phyloP scores from a whole-genome alignment of 2,329 filamentous ascomycete species.

The Alternaria burnsii region DNA sequence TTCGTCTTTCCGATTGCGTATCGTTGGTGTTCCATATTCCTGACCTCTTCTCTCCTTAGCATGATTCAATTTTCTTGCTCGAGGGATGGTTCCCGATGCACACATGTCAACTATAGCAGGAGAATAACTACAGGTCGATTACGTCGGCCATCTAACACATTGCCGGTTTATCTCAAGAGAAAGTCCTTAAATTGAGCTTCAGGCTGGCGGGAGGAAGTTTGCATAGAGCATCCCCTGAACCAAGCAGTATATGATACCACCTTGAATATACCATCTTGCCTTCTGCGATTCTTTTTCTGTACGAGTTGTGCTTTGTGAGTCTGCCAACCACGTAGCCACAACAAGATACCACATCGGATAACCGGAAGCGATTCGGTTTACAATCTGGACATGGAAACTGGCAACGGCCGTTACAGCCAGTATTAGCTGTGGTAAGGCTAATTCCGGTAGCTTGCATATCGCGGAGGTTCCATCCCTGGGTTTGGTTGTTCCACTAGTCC shows the following conservation, averaged over 20 bases:
- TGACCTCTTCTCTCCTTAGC: background rate
- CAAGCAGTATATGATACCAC: conserved; percentile 81
- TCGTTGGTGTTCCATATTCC: background rate
- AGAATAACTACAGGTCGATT: background rate
- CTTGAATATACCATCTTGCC: conserved; percentile 32
- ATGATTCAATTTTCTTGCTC: background rate
- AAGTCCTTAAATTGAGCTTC: conserved; percentile 12
- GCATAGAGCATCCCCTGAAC: conserved; percentile 87
- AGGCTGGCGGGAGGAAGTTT: conserved; percentile 91
- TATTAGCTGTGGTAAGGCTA: conserved; percentile 77
- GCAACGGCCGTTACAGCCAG: conserved; percentile 76
- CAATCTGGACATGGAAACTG: conserved; percentile 92
- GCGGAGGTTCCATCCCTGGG: conserved; percentile 12
- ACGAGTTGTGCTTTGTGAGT: background rate
- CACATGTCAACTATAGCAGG: background rate
- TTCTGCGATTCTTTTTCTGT: background rate
- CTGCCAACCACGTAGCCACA: conserved; percentile 61
- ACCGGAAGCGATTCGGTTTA: conserved; percentile 85
- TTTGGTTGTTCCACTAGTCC: conserved; percentile 17
- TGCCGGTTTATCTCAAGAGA: background rate
- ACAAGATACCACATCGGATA: conserved; percentile 92
- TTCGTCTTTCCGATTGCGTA: background rate
- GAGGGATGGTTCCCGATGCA: background rate
- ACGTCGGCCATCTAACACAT: background rate
- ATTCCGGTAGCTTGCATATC: conserved; percentile 40